Evolutionary conservation across 192 early-diverging fungal genomes (phyloP), one percentile per base, ranked within the genome.

Genomic region (Irineochytrium annulatum): DNA sequence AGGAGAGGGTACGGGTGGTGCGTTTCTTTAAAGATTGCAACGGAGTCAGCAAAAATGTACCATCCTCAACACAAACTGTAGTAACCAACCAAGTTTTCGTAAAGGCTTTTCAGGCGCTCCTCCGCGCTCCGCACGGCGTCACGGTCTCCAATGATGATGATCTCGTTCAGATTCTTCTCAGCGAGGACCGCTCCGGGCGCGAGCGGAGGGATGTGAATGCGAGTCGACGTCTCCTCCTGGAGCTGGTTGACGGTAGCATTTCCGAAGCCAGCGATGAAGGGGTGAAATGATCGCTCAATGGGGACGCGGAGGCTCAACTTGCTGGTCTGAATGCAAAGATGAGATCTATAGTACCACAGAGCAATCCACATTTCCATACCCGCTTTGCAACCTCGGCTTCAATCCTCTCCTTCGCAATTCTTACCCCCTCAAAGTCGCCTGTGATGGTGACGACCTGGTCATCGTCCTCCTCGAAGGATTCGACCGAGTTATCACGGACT

Each of bases 371-470:
- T 5, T 5, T 49, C 29, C 63, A 41, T 68, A 86, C 87, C 74
- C 80, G 83, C 76, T 85, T 80, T 30, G 80, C 77, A 22, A 93
- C 89, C 48, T 92, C 79, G 27, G 72, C 77, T 52, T 93, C 84
- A 39, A 99, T 91, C 59, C 89, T 88, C 44, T 86, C 85, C 59
- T 88, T 86, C 37, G 97, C 97, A 24, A 88, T 74, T 51, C 77
- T 75, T 39, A 97, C 88, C 32, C 92, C 89, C 26, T 83, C 79
- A 34, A 65, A 75, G 75, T 95, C 90, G 55, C 97, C 97, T 31
- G 82, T 87, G 56, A 99, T 88, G 46, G 77, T 81, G 16, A 86
- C 85, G 27, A 73, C 77, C 44, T 81, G 78, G 52, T 92, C 87
- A 27, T 85, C 79, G 14, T 77, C 80, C 37, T 88, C 90, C 35